Evolutionary conservation across 1,284 basidiomycete genomes (phyloP).

Genomic region (Sporisorium sorghi): DNA sequence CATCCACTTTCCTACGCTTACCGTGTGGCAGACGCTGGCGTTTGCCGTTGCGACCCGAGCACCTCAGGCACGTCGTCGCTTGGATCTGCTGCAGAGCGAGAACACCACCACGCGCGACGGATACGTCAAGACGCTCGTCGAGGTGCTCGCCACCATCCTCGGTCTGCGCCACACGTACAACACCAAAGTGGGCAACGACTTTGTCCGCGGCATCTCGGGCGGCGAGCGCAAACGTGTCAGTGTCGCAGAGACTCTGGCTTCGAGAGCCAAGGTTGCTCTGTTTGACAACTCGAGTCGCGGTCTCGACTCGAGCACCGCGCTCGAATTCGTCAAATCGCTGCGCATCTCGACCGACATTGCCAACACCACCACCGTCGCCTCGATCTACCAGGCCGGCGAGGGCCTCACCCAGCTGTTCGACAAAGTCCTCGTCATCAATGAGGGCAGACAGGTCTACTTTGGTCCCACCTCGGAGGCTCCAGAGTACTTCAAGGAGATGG

Average conservation of each 20-base stretch:
- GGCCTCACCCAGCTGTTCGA: constrained; percentile 61
- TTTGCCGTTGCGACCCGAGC: constrained; percentile 61
- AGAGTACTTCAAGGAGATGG: constrained; percentile 58
- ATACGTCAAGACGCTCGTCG: constrained; percentile 56
- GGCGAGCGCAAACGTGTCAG: constrained; percentile 63
- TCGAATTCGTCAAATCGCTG: constrained; percentile 59
- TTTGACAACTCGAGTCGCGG: constrained; percentile 63
- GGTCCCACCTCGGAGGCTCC: constrained; percentile 57
- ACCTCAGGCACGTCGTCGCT: constrained; percentile 35
- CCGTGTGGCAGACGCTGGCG: constrained; percentile 58
- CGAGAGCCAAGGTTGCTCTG: constrained; percentile 47
- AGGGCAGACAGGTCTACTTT: constrained; percentile 70
- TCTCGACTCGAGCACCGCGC: constrained; percentile 59
- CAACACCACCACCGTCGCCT: constrained; percentile 57
- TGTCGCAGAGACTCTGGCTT: constrained; percentile 55
- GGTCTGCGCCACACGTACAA: constrained; percentile 63
- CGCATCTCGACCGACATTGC: constrained; percentile 62
- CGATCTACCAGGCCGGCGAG: constrained; percentile 61
- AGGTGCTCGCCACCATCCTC: constrained; percentile 62
- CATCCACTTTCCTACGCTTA: constrained; percentile 59
- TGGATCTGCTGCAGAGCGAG: no score
- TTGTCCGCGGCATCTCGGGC: constrained; percentile 60
- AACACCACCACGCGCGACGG: constrained; percentile 38
- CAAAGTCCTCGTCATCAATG: constrained; percentile 56
- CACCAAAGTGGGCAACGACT: constrained; percentile 61